phyloP scores from a whole-genome alignment of 257 asterid species.

The Gentiana macrophylla region DNA sequence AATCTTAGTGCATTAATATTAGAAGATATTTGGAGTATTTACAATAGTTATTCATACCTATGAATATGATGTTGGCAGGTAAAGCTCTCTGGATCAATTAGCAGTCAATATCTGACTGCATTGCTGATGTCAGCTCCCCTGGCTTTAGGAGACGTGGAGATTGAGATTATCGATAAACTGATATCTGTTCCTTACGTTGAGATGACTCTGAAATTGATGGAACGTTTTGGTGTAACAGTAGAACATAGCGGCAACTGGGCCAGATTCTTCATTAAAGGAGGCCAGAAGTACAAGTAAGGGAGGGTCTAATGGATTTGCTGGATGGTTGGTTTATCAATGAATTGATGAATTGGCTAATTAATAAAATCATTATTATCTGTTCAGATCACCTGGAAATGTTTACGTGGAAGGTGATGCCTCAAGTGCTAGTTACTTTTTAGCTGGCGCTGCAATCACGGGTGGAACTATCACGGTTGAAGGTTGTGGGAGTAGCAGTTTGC shows the following conservation, averaged over 20 bases:
- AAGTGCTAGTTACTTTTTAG: constrained; percentile 99
- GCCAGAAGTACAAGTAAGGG: constrained; percentile 91
- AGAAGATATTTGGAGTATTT: too few relatives aligned
- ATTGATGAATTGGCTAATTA: not conserved
- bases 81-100: constrained; percentile 87
- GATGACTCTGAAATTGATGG: constrained; percentile 97
- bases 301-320: constrained; percentile 10
- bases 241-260: constrained; percentile 87
- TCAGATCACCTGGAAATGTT: constrained; percentile 93
- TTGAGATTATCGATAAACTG: constrained; percentile 83
- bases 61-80: constrained; percentile 40
- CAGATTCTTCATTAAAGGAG: constrained; percentile 72
- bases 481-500: constrained; percentile 96
- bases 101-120: constrained; percentile 97
- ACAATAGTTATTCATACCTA: too few relatives aligned
- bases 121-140: constrained; percentile 96
- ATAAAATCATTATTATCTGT: constrained; percentile 3
- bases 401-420: constrained; percentile 99
- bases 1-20: too few relatives aligned
- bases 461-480: constrained; percentile 95
- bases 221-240: constrained; percentile 85
- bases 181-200: constrained; percentile 96
- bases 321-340: not conserved
- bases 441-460: constrained; percentile 96
- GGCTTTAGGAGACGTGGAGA: constrained; percentile 85